Evolutionary conservation across 352 stramenopile species (phyloP).

Genomic region (Phytophthora ohioensis): DNA sequence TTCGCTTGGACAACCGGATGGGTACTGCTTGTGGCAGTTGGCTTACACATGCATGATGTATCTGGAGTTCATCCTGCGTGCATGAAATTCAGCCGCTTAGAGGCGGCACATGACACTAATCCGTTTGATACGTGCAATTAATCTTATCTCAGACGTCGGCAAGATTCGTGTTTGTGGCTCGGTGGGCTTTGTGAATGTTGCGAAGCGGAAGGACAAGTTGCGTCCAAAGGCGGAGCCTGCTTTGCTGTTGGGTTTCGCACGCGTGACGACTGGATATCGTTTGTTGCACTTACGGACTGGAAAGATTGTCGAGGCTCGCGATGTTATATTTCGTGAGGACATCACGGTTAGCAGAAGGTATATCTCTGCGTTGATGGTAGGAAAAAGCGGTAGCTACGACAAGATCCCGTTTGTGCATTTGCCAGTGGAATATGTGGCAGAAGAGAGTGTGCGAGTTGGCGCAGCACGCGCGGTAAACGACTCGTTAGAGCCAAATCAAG

Average conservation of each 20-base stretch:
- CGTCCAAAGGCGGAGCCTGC: neutral
- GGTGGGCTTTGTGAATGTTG: constrained; percentile 5
- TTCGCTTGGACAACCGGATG: too few relatives aligned
- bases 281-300: neutral
- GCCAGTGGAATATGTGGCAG: neutral
- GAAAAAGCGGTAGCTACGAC: neutral
- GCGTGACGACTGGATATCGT: neutral
- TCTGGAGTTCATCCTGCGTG: too few relatives aligned
- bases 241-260: neutral
- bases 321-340: neutral
- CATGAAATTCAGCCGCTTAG: too few relatives aligned
- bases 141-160: neutral
- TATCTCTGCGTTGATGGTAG: neutral
- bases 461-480: neutral
- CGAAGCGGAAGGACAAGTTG: constrained; percentile 3
- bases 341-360: neutral
- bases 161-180: constrained; percentile 1
- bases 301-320: neutral
- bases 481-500: neutral
- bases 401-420: neutral
- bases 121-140: too few relatives aligned
- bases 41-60: too few relatives aligned
- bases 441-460: neutral
- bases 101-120: too few relatives aligned
- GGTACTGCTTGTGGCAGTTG: too few relatives aligned